These are phyloP conservation scores for Neophaeococcomyces aloes DNA, from an alignment of 2,329 filamentous ascomycete genomes.

Conservation along the genomic window DNA sequence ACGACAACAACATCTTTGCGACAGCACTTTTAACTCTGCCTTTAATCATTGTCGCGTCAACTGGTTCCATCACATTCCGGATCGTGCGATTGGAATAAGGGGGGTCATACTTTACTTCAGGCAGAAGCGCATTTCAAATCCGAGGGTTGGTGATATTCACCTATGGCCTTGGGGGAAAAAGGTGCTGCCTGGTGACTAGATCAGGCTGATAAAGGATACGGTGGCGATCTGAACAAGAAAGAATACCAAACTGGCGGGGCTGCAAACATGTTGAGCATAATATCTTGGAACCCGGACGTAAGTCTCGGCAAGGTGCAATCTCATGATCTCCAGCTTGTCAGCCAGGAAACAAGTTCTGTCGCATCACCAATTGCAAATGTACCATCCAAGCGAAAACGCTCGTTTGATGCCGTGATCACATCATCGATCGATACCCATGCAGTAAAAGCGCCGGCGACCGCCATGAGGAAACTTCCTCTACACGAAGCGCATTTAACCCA, in stretches of 20 bases:
- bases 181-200: constrained; percentile 9
- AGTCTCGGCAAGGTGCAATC: constrained; percentile 37
- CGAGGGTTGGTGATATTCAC: not conserved
- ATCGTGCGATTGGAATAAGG: not conserved
- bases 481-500: constrained; percentile 8
- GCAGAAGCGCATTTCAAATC: not conserved
- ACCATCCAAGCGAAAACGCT: constrained; percentile 47
- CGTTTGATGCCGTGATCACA: constrained; percentile 15
- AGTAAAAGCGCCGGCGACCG: constrained; percentile 3
- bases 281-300: constrained; percentile 36
- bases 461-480: constrained; percentile 8
- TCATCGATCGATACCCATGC: constrained; percentile 7
- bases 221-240: not conserved
- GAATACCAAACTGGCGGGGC: not conserved
- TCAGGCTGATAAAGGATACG: constrained; percentile 4
- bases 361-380: constrained; percentile 13
- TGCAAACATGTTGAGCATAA: constrained; percentile 36
- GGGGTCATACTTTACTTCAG: not conserved
- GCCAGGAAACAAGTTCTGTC: constrained; percentile 22
- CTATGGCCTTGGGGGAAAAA: constrained; percentile 3
- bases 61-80: not conserved
- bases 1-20: too few species aligned
- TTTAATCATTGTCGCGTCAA: constrained; percentile 9
- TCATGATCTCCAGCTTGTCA: constrained; percentile 36
- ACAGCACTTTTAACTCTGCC: too few species aligned